Percentiles rank a stretch among this genome's conserved stretches.
Conservation (phyloP, 2,329 filamentous ascomycete species). For the Alternaria triticina region DNA sequence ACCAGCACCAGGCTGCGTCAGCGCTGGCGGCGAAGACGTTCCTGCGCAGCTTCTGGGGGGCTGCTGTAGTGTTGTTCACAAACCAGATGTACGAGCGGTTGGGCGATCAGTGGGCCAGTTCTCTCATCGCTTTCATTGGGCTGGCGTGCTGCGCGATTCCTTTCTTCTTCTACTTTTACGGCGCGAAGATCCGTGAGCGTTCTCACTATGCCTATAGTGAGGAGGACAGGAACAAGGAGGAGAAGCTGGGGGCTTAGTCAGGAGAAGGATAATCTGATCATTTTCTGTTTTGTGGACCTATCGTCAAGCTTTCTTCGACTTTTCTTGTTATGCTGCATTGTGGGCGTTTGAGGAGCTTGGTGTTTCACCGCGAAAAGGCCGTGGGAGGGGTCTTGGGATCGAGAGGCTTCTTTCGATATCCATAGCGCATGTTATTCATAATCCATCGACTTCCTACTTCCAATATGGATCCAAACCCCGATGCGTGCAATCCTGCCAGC, state of each 20-base stretch:
- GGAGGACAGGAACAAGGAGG: slow-evolving; percentile 56
- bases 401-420: neutral
- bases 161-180: slow-evolving; percentile 80
- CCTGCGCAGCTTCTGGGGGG: slow-evolving; percentile 81
- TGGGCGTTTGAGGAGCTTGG: slow-evolving; percentile 9
- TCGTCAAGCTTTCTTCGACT: neutral
- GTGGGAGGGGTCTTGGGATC: neutral
- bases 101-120: slow-evolving; percentile 77
- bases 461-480: neutral
- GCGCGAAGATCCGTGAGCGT: slow-evolving; percentile 70
- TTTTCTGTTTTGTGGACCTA: slow-evolving; percentile 4
- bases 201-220: slow-evolving; percentile 75
- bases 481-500: neutral
- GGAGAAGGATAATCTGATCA: neutral
- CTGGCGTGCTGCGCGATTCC: slow-evolving; percentile 83
- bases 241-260: slow-evolving; percentile 29
- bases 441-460: neutral
- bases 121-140: slow-evolving; percentile 74
- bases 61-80: slow-evolving; percentile 77
- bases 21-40: slow-evolving; percentile 84
- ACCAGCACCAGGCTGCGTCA: slow-evolving; percentile 77
- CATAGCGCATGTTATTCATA: neutral
- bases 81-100: slow-evolving; percentile 73
- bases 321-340: slow-evolving; percentile 12
- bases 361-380: neutral